phyloP scores from a whole-genome alignment of 352 stramenopile species.

The Lagenidium giganteum region DNA sequence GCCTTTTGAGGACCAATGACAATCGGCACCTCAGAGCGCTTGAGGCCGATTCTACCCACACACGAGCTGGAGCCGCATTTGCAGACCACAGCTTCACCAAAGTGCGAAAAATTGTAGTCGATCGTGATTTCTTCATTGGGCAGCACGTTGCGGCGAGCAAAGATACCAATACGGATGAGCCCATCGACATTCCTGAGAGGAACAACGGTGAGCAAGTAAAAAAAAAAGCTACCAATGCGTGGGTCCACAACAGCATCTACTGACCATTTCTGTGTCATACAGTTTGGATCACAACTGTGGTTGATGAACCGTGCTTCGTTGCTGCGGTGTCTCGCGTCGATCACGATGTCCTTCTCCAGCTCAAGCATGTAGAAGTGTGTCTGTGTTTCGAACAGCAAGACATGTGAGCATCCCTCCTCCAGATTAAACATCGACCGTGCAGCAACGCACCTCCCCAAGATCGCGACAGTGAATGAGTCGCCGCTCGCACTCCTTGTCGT shows the following conservation, averaged over 20 bases:
- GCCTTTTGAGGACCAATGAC: conserved; percentile 3
- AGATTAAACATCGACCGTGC: no score
- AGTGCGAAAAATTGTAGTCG: conserved; percentile 73
- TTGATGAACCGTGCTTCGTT: conserved; percentile 94
- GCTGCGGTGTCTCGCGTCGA: conserved; percentile 79
- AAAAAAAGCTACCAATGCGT: no score
- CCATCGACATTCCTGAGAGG: conserved; percentile 65
- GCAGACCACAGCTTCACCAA: conserved; percentile 52
- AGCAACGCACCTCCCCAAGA: no score
- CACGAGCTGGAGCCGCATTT: conserved; percentile 56
- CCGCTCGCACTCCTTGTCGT: conserved; percentile 64
- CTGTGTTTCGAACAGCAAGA: no score
- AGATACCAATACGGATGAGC: conserved; percentile 62
- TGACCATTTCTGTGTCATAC: conserved; percentile 90
- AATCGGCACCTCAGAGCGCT: conserved; percentile 25
- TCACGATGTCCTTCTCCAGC: conserved; percentile 68
- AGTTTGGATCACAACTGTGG: conserved; percentile 90
- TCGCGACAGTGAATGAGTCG: conserved; percentile 46
- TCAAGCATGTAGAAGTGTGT: conserved; percentile 81
- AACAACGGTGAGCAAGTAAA: no score
- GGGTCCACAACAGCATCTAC: no score
- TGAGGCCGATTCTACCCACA: conserved; percentile 55
- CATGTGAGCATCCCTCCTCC: no score
- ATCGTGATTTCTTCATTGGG: conserved; percentile 61
- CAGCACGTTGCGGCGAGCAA: conserved; percentile 44